phyloP scores from a whole-genome alignment of 164 flowering plant species.

The Pachysandra terminalis region DNA sequence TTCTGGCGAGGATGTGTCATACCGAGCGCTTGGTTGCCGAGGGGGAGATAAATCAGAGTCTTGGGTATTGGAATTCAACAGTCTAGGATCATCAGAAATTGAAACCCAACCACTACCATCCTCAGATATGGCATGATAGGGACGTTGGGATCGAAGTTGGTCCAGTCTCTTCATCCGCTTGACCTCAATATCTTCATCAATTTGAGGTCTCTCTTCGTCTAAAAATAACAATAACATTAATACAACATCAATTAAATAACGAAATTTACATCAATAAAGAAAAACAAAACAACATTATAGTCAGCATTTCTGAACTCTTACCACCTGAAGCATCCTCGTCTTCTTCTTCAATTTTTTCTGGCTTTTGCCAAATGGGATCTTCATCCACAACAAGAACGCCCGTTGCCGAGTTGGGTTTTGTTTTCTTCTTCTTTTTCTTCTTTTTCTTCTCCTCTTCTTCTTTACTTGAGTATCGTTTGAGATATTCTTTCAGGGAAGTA shows the following conservation, averaged over 20 bases:
- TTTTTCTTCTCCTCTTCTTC: slow-evolving; percentile 26
- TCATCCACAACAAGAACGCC: slow-evolving; percentile 76
- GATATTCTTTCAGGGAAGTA: slow-evolving; percentile 52
- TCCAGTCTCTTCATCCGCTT: slow-evolving; percentile 84
- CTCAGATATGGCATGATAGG: slow-evolving; percentile 68
- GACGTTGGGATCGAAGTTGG: slow-evolving; percentile 45
- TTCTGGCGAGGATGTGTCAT: slow-evolving; percentile 42
- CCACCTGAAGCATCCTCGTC: slow-evolving; percentile 54
- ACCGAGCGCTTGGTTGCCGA: slow-evolving; percentile 28
- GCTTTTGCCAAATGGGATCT: slow-evolving; percentile 90
- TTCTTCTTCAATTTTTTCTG: slow-evolving; percentile 46
- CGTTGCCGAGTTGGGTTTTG: slow-evolving; percentile 16
- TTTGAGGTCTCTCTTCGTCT: slow-evolving; percentile 71
- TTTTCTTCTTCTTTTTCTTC: slow-evolving; percentile 53
- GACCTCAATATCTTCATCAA: slow-evolving; percentile 89
- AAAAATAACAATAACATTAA: slow-evolving; percentile 6
- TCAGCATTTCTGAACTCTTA: slow-evolving; percentile 16
- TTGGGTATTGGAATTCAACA: slow-evolving; percentile 2
- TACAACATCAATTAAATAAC: background rate
- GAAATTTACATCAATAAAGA: background rate
- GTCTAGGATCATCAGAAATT: slow-evolving; percentile 35
- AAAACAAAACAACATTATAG: background rate
- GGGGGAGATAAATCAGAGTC: slow-evolving; percentile 49
- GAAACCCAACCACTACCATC: slow-evolving; percentile 98
- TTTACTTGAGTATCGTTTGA: slow-evolving; percentile 56